Conservation (phyloP, 441 rosid genomes). For the Gossypium schwendimanii region DNA sequence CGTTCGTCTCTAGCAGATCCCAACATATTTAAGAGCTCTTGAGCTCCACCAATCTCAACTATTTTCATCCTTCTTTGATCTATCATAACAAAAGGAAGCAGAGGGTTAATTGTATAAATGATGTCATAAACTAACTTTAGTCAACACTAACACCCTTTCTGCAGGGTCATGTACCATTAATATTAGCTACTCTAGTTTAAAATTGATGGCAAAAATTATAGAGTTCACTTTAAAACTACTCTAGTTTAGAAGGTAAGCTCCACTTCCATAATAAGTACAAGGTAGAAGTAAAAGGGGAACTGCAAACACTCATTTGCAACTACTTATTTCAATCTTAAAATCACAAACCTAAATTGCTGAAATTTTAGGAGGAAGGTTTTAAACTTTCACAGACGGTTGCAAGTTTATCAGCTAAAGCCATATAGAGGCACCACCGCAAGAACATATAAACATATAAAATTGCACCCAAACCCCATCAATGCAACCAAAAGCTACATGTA, state of each 20-base stretch:
- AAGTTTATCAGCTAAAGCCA: slow-evolving; percentile 2
- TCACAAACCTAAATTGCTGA: neutral
- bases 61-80: slow-evolving; percentile 88
- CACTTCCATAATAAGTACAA: neutral
- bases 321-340: neutral
- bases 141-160: neutral
- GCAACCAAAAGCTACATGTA: neutral
- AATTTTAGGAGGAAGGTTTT: neutral
- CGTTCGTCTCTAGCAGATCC: slow-evolving; percentile 65
- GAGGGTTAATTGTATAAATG: neutral
- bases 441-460: neutral
- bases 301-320: neutral
- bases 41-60: slow-evolving; percentile 84
- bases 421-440: neutral
- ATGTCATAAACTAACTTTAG: neutral
- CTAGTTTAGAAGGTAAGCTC: neutral
- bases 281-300: neutral
- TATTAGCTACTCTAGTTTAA: neutral
- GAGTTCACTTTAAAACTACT: neutral
- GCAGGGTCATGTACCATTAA: neutral
- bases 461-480: neutral
- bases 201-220: neutral
- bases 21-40: slow-evolving; percentile 73
- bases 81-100: slow-evolving; percentile 21
- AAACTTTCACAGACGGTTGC: neutral